A percentile compares a stretch with the other conserved stretches of the same genome.
phyloP scores from a whole-genome alignment of 108 stramenopile genomes.

The Skeletonema grethae region DNA sequence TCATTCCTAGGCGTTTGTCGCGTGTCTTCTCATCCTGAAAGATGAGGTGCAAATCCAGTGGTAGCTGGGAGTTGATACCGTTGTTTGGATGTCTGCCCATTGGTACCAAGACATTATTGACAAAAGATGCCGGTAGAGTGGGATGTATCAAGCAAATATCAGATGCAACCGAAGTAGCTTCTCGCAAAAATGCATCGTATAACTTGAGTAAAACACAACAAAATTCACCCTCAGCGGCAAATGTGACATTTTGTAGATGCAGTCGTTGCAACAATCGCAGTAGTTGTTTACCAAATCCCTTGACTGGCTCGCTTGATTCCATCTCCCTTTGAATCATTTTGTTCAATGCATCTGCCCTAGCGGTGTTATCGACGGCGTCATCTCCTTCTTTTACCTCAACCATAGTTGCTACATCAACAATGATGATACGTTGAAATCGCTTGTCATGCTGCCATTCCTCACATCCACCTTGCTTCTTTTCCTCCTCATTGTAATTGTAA shows the following conservation, averaged over 20 bases:
- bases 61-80: background rate
- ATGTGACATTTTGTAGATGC: constrained; percentile 20
- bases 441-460: background rate
- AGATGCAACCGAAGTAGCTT: constrained; percentile 11
- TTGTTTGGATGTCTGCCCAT: constrained; percentile 9
- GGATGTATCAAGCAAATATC: constrained; percentile 38
- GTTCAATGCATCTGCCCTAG: constrained; percentile 5
- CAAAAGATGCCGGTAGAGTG: constrained; percentile 19
- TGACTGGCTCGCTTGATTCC: constrained; percentile 23
- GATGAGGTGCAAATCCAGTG: constrained; percentile 27
- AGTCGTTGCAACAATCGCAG: constrained; percentile 49
- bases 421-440: constrained; percentile 25
- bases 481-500: background rate
- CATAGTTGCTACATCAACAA: constrained; percentile 47
- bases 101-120: constrained; percentile 32
- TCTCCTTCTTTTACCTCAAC: constrained; percentile 21
- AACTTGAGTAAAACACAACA: constrained; percentile 41
- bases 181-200: constrained; percentile 13
- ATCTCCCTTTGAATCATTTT: constrained; percentile 31
- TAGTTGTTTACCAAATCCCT: constrained; percentile 46
- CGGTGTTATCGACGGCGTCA: background rate
- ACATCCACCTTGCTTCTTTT: background rate
- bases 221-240: constrained; percentile 44
- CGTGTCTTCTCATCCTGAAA: constrained; percentile 29
- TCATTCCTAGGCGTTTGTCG: constrained; percentile 17